Evolutionary conservation across 192 early-diverging fungal species (phyloP).

Genomic region (Neocallimastix lanati): DNA sequence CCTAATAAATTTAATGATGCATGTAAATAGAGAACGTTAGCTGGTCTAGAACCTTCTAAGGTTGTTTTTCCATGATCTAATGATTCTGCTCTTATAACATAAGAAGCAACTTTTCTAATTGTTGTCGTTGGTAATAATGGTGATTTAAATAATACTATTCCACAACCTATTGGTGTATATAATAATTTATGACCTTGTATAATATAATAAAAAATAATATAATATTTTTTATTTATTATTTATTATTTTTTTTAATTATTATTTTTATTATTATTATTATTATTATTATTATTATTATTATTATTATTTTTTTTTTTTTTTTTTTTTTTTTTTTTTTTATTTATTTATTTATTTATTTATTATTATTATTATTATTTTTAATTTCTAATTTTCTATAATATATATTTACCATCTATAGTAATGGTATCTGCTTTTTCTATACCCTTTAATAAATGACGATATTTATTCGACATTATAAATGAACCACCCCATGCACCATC

Average conservation of each 20-base stretch:
- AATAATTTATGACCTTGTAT: constrained; percentile 30
- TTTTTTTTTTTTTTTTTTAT: too few relatives aligned
- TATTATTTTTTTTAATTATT: too few relatives aligned
- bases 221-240: too few relatives aligned
- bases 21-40: constrained; percentile 27
- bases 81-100: constrained; percentile 27
- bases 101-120: constrained; percentile 36
- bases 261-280: too few relatives aligned
- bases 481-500: constrained; percentile 40
- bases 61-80: constrained; percentile 32
- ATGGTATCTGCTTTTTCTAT: constrained; percentile 27
- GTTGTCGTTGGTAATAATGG: background rate
- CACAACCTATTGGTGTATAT: constrained; percentile 37
- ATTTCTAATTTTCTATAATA: background rate
- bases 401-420: constrained; percentile 20
- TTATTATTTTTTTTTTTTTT: too few relatives aligned
- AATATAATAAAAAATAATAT: too few relatives aligned
- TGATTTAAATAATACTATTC: constrained; percentile 19
- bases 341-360: too few relatives aligned
- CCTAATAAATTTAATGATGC: constrained; percentile 25
- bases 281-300: too few relatives aligned
- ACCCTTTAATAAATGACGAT: constrained; percentile 18
- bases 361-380: too few relatives aligned
- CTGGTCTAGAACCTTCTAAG: constrained; percentile 30
- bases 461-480: constrained; percentile 28